Evolutionary conservation across 495 filamentous ascomycete species (phyloP).

Genomic region (Aspergillus sclerotioniger): DNA sequence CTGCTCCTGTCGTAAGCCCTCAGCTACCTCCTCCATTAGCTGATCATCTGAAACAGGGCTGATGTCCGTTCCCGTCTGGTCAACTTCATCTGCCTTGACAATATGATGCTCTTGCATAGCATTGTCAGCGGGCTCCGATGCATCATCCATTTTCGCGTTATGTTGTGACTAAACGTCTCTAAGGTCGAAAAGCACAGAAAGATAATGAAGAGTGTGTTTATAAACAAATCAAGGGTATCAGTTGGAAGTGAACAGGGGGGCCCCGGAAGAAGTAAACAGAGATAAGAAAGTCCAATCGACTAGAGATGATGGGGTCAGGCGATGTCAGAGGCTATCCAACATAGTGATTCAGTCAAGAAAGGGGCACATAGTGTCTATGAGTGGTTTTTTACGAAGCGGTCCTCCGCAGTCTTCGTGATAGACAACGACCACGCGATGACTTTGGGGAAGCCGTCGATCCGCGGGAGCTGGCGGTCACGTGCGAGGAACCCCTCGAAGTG

Average conservation of each 20-base stretch:
- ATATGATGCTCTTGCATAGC: conserved; percentile 41
- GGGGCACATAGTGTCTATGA: conserved; percentile 7
- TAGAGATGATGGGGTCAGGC: background rate
- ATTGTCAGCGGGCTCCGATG: conserved; percentile 21
- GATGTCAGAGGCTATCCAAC: background rate
- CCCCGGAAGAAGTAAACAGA: background rate
- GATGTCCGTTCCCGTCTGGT: conserved; percentile 55
- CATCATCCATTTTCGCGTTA: conserved; percentile 31
- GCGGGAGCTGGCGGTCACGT: conserved; percentile 14
- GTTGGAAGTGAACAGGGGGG: background rate
- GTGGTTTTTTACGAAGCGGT: background rate
- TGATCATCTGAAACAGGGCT: conserved; percentile 48
- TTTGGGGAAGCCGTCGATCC: conserved; percentile 10
- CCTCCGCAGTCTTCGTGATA: conserved; percentile 6
- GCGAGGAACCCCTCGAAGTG: conserved; percentile 4
- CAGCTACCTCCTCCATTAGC: conserved; percentile 48
- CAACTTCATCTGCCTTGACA: conserved; percentile 55
- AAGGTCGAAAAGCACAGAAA: conserved; percentile 8
- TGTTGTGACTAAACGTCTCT: background rate
- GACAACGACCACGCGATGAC: conserved; percentile 3
- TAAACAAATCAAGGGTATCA: background rate
- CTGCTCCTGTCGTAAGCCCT: conserved; percentile 48
- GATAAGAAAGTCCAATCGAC: background rate
- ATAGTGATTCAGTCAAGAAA: background rate
- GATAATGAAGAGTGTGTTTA: background rate